phyloP scores from a whole-genome alignment of 140 eudicot species.

The Cichorium intybus region DNA sequence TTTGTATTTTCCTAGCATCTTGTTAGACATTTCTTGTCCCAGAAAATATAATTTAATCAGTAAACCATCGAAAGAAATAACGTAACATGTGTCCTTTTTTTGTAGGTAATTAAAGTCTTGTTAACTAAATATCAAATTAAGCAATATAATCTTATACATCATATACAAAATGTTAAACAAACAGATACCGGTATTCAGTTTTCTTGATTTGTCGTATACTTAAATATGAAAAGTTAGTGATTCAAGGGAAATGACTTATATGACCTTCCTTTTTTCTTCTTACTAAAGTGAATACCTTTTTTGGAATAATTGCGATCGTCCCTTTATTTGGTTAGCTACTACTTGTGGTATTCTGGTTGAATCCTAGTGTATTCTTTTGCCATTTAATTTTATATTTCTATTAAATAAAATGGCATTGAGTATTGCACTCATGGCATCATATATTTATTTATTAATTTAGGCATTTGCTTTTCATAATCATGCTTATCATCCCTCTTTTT shows the following conservation, averaged over 20 bases:
- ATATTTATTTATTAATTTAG: not conserved
- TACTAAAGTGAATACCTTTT: conserved; percentile 11
- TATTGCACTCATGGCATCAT: conserved; percentile 23
- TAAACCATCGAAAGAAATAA: too few species aligned
- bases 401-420: not conserved
- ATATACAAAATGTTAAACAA: too few species aligned
- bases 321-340: conserved; percentile 43
- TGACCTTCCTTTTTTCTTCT: conserved; percentile 1
- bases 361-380: conserved; percentile 18
- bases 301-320: not conserved
- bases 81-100: too few species aligned
- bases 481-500: not conserved
- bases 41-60: too few species aligned
- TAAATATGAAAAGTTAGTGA: not conserved
- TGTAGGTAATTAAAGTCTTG: too few species aligned
- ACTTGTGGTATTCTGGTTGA: conserved; percentile 33
- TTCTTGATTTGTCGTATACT: too few species aligned
- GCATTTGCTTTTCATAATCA: conserved; percentile 2
- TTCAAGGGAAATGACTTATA: not conserved
- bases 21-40: too few species aligned
- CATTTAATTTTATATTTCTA: not conserved
- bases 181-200: not conserved
- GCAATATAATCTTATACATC: too few species aligned
- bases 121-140: too few species aligned
- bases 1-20: too few species aligned